Percentiles rank a stretch among this genome's conserved stretches.
These are phyloP conservation scores for Aureobasidium lini DNA, from an alignment of 2,329 filamentous ascomycete genomes.

Conservation along the genomic window DNA sequence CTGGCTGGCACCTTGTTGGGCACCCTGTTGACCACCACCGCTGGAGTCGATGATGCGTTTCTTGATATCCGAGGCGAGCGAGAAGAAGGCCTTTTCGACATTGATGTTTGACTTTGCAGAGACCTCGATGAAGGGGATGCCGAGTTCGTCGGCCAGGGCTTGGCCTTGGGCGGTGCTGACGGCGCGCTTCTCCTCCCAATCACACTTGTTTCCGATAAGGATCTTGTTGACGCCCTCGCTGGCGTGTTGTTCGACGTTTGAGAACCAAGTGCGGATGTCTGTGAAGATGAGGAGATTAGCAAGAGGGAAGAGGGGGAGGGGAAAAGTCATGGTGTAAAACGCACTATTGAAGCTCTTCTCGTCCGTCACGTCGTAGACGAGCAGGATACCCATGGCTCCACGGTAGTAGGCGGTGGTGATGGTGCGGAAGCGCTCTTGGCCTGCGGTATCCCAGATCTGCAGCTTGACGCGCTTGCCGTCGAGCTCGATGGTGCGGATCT, in stretches of 20 bases:
- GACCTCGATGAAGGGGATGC: slow-evolving; percentile 97
- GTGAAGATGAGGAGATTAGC: slow-evolving; percentile 17
- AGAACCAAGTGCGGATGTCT: slow-evolving; percentile 99
- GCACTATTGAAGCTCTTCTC: slow-evolving; percentile 91
- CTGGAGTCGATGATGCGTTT: slow-evolving; percentile 87
- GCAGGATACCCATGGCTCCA: slow-evolving; percentile 93
- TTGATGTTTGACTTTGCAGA: slow-evolving; percentile 99
- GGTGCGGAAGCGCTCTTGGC: slow-evolving; percentile 95
- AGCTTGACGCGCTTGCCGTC: slow-evolving; percentile 98
- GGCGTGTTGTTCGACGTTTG: slow-evolving; percentile 96
- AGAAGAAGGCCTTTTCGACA: slow-evolving; percentile 98
- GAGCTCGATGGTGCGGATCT: slow-evolving; percentile 97
- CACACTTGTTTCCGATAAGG: slow-evolving; percentile 98
- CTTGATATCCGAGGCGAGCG: slow-evolving; percentile 92
- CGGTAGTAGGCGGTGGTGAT: slow-evolving; percentile 99
- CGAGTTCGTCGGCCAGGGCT: slow-evolving; percentile 86
- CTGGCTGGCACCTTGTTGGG: background rate
- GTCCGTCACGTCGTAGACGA: slow-evolving; percentile 98
- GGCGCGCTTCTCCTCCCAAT: slow-evolving; percentile 98
- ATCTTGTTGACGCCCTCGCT: slow-evolving; percentile 99
- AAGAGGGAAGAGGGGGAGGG: background rate
- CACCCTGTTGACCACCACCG: slow-evolving; percentile 5
- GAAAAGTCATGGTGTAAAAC: slow-evolving; percentile 27
- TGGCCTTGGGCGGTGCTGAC: slow-evolving; percentile 91
- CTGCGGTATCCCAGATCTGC: slow-evolving; percentile 99